phyloP scores from a whole-genome alignment of 495 filamentous ascomycete species.

The Penicillium robsamsonii region DNA sequence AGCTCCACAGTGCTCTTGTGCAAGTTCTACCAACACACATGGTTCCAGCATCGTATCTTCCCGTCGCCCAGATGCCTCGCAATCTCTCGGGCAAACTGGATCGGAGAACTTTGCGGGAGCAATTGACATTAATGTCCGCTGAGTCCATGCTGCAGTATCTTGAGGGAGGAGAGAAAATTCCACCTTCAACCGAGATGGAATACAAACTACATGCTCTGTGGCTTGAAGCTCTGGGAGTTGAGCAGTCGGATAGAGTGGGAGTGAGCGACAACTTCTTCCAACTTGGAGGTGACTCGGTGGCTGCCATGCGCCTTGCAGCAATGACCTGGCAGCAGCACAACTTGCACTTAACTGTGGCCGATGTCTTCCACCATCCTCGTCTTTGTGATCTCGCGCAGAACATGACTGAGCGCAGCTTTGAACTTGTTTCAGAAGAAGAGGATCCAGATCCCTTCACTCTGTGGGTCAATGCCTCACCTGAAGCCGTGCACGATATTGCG shows the following conservation, averaged over 20 bases:
- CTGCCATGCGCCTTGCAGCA: background rate
- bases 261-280: background rate
- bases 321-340: background rate
- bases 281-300: background rate
- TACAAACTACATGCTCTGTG: background rate
- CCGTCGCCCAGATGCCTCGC: background rate
- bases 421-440: no score
- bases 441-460: no score
- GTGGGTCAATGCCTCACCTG: no score
- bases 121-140: background rate
- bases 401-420: no score
- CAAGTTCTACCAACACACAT: background rate
- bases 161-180: background rate
- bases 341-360: background rate
- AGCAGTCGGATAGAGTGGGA: background rate
- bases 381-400: background rate
- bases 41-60: background rate
- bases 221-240: background rate
- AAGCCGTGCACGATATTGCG: no score
- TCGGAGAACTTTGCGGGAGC: background rate
- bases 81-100: background rate
- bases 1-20: no score
- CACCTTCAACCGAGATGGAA: background rate
- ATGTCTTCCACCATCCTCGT: background rate
- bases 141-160: background rate